Conservation (phyloP, 2,329 filamentous ascomycete species). For the Apiospora phragmitis region DNA sequence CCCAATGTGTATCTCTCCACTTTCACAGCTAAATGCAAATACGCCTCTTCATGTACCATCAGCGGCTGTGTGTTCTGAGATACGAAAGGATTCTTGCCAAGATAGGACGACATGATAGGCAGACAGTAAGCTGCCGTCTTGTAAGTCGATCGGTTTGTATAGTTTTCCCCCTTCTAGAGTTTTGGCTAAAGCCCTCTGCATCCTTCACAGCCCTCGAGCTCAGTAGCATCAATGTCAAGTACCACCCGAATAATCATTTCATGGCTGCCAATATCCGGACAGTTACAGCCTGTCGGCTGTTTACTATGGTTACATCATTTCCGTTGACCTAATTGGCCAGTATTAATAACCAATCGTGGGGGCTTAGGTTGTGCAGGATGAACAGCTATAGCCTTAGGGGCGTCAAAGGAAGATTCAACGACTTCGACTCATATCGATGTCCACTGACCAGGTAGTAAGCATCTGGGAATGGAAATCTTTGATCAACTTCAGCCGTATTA, state of each 20-base stretch:
- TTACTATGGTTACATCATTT: neutral
- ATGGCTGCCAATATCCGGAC: neutral
- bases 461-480: neutral
- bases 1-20: neutral
- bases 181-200: neutral
- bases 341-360: neutral
- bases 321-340: neutral
- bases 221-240: neutral
- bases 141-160: neutral
- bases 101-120: neutral
- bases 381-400: neutral
- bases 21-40: fast-evolving
- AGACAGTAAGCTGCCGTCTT: neutral
- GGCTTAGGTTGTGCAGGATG: neutral
- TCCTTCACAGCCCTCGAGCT: neutral
- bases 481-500: too few species aligned
- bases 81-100: too few species aligned
- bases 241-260: neutral
- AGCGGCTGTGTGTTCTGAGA: too few species aligned
- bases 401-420: neutral
- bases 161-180: neutral
- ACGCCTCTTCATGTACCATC: neutral
- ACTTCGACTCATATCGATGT: neutral
- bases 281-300: neutral
- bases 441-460: neutral